Conservation (phyloP, 2,329 filamentous ascomycete species). For the Ceratocystis colombiana region DNA sequence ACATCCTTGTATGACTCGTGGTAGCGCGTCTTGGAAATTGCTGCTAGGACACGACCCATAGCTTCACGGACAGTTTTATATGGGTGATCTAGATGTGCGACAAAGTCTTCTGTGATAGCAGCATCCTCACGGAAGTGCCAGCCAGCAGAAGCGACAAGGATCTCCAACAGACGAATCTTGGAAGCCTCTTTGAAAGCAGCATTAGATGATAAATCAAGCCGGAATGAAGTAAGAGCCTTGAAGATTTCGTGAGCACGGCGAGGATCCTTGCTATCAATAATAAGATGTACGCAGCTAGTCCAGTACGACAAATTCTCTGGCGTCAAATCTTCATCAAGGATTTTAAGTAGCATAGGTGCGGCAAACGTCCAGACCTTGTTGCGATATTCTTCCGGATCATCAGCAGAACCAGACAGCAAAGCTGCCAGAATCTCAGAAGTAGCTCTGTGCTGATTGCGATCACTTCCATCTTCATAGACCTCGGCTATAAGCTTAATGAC, state of each 20-base stretch:
- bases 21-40: conserved; percentile 82
- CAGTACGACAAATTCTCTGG: conserved; percentile 93
- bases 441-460: conserved; percentile 95
- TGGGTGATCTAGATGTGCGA: conserved; percentile 86
- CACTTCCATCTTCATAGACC: conserved; percentile 83
- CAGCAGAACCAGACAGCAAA: conserved; percentile 67
- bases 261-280: conserved; percentile 81
- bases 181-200: conserved; percentile 98
- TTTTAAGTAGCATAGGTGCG: conserved; percentile 73
- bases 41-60: conserved; percentile 79
- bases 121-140: conserved; percentile 94
- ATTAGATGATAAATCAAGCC: conserved; percentile 87
- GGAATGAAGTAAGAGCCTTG: conserved; percentile 71
- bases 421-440: conserved; percentile 89
- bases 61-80: conserved; percentile 96
- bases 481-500: conserved; percentile 68
- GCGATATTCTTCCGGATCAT: conserved; percentile 63
- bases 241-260: conserved; percentile 78
- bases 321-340: conserved; percentile 85
- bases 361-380: conserved; percentile 78
- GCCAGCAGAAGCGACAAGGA: conserved; percentile 74
- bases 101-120: conserved; percentile 79
- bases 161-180: conserved; percentile 84
- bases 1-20: conserved; percentile 88
- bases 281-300: conserved; percentile 84